Evolutionary conservation across 1,284 basidiomycete species (phyloP), one percentile per base, ranked within the genome.

Genomic region (Irpex rosettiformis): DNA sequence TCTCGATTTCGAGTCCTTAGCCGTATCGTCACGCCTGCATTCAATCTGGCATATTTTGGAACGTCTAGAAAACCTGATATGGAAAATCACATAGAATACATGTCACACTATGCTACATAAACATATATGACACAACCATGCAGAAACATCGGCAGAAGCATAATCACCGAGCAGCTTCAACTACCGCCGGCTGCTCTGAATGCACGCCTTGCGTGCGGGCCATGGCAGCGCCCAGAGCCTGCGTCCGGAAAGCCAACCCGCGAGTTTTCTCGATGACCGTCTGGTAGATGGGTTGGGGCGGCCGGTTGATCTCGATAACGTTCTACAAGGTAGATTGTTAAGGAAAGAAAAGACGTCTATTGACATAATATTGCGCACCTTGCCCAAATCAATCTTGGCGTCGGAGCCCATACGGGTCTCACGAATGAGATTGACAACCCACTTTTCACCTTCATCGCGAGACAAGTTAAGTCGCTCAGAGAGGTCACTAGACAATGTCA

Each of bases 351-450:
- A 11, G 33, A 37, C 43, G 3, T 45, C 16, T 48, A 21, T 64
- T 60, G 27, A 16, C 28, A 21, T 2, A 45, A 48, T n/a, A 7
- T 62, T 10, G 58, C 58, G 47, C 60, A 90, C 92, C 79, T 95
- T 94, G 76, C 96, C 94, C 53, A 98, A 82, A 74, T 98, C 96
- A 65, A 98, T 98, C 79, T 97, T 98, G 58, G 94, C 94, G 69
- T 99, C 93, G 2, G 92, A 89, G 22, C 92, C 94, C 85, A 97
- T 94, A 29, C 94, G 86, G 25, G 96, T 97, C 74, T 98, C 97
- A 54, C 95, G 86, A 68, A 98, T 96, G 60, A 98, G 88, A 79
- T 97, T 98, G 67, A 98, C 96, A 65, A 99, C 96, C 96, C 96
- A 99, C 73, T 97, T 97, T 73, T 98, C 96, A 58, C 96, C 97